Evolutionary conservation across 108 stramenopile species (phyloP), one percentile per base, ranked within the genome.

Genomic region (Pseudonitzschia multiseries): DNA sequence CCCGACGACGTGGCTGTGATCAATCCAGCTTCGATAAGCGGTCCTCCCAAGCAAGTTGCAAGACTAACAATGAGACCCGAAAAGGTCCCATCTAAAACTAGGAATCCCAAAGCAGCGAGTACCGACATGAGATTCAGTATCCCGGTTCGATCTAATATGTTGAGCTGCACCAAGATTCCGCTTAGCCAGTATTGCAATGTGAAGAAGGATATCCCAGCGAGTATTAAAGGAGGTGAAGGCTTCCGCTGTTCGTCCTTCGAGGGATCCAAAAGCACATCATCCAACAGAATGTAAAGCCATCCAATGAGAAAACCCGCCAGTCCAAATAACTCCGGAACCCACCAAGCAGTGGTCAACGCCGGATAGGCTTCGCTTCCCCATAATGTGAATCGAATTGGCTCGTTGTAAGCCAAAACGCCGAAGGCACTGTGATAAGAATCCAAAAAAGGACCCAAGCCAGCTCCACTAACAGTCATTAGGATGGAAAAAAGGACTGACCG

Each of bases 131-230:
- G 54, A 24, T 70, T 71, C 14, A 95, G 80, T 41, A 95, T 91
- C 21, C 40, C 69, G 27, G 74, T 56, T 43, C 89, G 77, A 69
- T 88, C 84, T 41, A 62, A 72, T 1, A 90, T 46, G 18, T 79
- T 79, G 52, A 75, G 40, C 3, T 77, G 61, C 51, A 73, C 83
- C 24, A 91, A 69, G 21, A 86, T 50, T 20, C 94, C 94, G 22
- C 84, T 86, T 33, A 95, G 65, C 94, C 94, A 95, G 57, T 95
- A 95, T 73, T 95, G 91, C 50, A 91, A 82, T 31, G 94, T 93
- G 77, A 95, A 95, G 46, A 89, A 80, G 1, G 91, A 86, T 28
- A 95, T 89, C 0, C 91, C 89, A 40, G 87, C 54, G 29, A 94
- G 68, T 42, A 86, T 87, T 63, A 84, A 86, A n/a, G 87, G 78